These are phyloP conservation scores for Trifolium subterraneum DNA, from an alignment of 306 rosid genomes.

Conservation along the genomic window DNA sequence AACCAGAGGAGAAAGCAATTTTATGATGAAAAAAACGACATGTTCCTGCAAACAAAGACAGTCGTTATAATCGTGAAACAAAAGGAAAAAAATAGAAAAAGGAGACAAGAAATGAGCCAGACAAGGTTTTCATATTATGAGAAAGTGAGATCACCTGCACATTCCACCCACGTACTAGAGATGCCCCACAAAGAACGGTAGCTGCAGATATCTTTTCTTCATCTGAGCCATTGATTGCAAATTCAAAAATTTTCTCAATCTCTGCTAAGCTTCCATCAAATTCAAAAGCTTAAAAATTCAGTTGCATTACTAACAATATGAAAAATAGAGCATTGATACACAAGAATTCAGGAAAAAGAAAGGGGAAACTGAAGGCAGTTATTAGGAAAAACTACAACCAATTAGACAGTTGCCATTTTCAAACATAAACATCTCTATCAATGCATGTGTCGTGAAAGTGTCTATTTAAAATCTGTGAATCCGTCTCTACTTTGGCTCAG, in stretches of 20 bases:
- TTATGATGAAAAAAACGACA: slow-evolving; percentile 72
- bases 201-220: slow-evolving; percentile 95
- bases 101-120: slow-evolving; percentile 6
- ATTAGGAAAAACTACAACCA: slow-evolving; percentile 38
- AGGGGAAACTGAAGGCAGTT: slow-evolving; percentile 42
- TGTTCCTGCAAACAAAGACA: slow-evolving; percentile 74
- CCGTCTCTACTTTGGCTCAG: slow-evolving; percentile 4
- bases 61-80: slow-evolving; percentile 25
- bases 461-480: slow-evolving; percentile 30
- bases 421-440: slow-evolving; percentile 31
- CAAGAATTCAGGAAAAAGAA: slow-evolving; percentile 71
- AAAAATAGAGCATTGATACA: slow-evolving; percentile 78
- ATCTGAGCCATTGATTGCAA: slow-evolving; percentile 82
- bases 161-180: slow-evolving; percentile 95
- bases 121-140: slow-evolving; percentile 25
- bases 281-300: slow-evolving; percentile 93
- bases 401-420: slow-evolving; percentile 33
- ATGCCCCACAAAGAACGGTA: slow-evolving; percentile 91
- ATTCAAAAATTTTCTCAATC: slow-evolving; percentile 78
- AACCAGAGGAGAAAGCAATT: slow-evolving; percentile 77
- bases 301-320: slow-evolving; percentile 73
- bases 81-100: background rate
- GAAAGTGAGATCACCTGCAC: slow-evolving; percentile 71
- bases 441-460: background rate
- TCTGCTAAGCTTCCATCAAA: slow-evolving; percentile 99